Base-by-base conservation (phyloP, 169 alveolate genomes). In the Eimeria praecox region DNA sequence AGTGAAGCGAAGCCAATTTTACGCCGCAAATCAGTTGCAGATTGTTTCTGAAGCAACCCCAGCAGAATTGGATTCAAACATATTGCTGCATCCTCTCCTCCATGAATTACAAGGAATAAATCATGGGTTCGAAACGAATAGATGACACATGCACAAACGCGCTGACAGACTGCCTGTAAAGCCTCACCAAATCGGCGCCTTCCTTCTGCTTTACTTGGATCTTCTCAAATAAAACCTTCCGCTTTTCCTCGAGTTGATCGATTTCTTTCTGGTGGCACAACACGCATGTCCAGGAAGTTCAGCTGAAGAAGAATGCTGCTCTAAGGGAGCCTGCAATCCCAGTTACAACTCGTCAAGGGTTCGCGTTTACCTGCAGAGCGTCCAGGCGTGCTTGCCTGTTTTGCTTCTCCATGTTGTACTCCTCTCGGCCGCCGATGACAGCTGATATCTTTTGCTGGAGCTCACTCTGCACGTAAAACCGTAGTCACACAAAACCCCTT, bases 331-430 rank as follows among this genome's bases (percentile, higher is more conserved):
- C 14, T 33, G 46, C 78, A 20, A 42, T 22, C 0, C 22, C 18
- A 22, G 35, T n/a, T 44, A 42, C 62, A 9, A 9, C 4, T 14
- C 18, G 0, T 73, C 18, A 18, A 9, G 64, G 59, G 38, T 20
- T 42, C 62, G 24, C 3, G 35, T 66, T 42, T 22, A 46, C 96
- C 91, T 94, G 96, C 54, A 86, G 71, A 33, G 91, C 92, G 33
- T 86, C 94, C 5, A 94, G 91, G 30, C 94, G 87, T 38, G 90
- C 75, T 30, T 82, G 94, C 95, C 91, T 49, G 59, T 94, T 91
- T 83, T 94, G 94, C 86, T 86, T 85, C 75, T 94, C 91, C 82
- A 91, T 62, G 94, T 94, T 85, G 96, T 85, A 94, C 49, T 94
- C 96, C 77, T 94, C 96, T 56, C 94, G 77, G 59, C 96, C 96